Evolutionary conservation across 306 rosid genomes (phyloP).

Genomic region (Trifolium pratense): DNA sequence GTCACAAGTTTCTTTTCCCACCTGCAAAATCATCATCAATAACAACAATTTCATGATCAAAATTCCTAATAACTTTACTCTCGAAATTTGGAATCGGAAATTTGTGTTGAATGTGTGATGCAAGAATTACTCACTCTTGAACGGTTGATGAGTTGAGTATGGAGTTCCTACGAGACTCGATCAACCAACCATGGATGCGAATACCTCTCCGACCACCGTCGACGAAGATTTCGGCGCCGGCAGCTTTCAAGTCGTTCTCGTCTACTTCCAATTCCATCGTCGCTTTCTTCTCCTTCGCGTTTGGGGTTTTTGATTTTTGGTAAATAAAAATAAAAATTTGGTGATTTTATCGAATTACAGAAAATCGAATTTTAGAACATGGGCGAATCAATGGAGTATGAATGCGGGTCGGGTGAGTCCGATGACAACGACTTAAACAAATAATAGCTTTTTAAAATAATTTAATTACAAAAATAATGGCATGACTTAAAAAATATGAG

Average conservation of each 20-base stretch:
- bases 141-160: conserved; percentile 72
- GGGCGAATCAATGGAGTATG: not conserved
- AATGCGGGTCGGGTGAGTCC: not conserved
- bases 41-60: not conserved
- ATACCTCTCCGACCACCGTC: conserved; percentile 73
- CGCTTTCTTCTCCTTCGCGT: not conserved
- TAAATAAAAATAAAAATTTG: too few species aligned
- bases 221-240: conserved; percentile 74
- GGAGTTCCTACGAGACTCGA: conserved; percentile 72
- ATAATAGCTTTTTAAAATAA: too few species aligned
- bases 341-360: not conserved
- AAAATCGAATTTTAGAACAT: not conserved
- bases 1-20: conserved; percentile 90
- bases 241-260: conserved; percentile 79
- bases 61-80: not conserved
- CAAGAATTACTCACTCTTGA: conserved; percentile 49
- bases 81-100: not conserved
- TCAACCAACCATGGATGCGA: conserved; percentile 83
- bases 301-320: conserved; percentile 14
- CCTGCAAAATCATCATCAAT: conserved; percentile 51
- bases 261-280: conserved; percentile 72
- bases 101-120: conserved; percentile 18
- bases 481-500: too few species aligned
- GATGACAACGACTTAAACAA: too few species aligned
- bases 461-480: too few species aligned